phyloP scores from a whole-genome alignment of 176 grass and related monocot species.

The Bonia amplexicaulis region DNA sequence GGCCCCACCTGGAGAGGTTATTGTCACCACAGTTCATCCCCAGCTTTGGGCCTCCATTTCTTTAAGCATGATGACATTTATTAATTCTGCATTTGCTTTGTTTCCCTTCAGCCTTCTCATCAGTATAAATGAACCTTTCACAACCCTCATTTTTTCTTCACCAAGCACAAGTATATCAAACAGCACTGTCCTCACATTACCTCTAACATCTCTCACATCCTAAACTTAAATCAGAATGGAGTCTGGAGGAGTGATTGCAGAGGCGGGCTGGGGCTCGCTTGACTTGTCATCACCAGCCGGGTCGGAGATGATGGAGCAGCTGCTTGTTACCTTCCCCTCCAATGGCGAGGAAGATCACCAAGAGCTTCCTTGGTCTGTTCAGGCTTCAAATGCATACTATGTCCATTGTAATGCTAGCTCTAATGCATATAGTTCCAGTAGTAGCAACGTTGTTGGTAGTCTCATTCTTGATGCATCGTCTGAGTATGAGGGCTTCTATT shows the following conservation, averaged over 20 bases:
- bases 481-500: constrained; percentile 38
- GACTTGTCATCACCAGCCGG: constrained; percentile 23
- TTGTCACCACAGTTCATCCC: constrained; percentile 42
- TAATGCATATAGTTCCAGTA: constrained; percentile 29
- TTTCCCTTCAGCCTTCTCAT: constrained; percentile 18
- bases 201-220: constrained; percentile 15
- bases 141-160: constrained; percentile 39
- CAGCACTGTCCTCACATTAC: constrained; percentile 7
- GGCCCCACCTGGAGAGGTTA: constrained; percentile 21
- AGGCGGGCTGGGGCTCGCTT: constrained; percentile 41
- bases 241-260: constrained; percentile 42
- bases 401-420: constrained; percentile 32
- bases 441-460: constrained; percentile 28
- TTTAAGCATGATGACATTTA: constrained; percentile 34
- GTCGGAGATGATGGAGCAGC: constrained; percentile 50
- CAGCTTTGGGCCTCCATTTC: constrained; percentile 45
- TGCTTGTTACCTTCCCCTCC: constrained; percentile 41
- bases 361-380: constrained; percentile 36
- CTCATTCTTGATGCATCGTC: constrained; percentile 28
- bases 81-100: constrained; percentile 16
- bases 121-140: constrained; percentile 45
- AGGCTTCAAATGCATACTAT: constrained; percentile 34
- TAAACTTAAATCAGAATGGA: constrained; percentile 52
- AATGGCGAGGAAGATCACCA: constrained; percentile 26
- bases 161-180: constrained; percentile 38